Conservation (phyloP, 768 basidiomycete genomes). For the Termitomyces eurrhizus region DNA sequence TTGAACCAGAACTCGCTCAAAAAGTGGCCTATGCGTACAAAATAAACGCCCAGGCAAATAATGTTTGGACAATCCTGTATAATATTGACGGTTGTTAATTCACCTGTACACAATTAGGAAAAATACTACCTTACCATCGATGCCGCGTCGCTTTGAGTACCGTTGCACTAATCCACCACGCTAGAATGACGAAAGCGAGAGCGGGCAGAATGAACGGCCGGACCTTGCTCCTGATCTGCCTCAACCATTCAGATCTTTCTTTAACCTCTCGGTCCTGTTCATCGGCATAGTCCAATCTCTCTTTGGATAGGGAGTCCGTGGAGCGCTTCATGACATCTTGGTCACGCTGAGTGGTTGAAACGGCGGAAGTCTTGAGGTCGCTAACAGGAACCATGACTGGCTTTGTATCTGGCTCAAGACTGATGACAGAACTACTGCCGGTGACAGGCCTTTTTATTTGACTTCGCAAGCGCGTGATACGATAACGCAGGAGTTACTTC, state of each 20-base stretch:
- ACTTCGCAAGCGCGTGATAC: background rate
- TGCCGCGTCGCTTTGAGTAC: constrained; percentile 65
- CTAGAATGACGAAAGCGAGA: constrained; percentile 61
- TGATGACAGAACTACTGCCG: background rate
- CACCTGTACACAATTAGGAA: constrained; percentile 2
- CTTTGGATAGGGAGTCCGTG: constrained; percentile 19
- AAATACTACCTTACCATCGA: constrained; percentile 52
- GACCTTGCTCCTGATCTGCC: constrained; percentile 17
- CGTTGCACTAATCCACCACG: constrained; percentile 84
- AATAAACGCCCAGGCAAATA: constrained; percentile 84
- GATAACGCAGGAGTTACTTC: background rate
- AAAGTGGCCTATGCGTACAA: constrained; percentile 37
- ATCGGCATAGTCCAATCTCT: constrained; percentile 16
- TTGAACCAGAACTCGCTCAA: background rate
- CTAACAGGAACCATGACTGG: constrained; percentile 1
- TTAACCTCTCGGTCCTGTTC: constrained; percentile 10
- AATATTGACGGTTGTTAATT: constrained; percentile 4
- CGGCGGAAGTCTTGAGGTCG: constrained; percentile 10
- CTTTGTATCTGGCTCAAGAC: background rate
- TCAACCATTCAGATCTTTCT: constrained; percentile 1
- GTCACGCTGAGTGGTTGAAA: constrained; percentile 9
- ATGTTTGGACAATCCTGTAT: constrained; percentile 70
- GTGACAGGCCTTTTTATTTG: background rate
- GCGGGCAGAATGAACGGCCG: constrained; percentile 46
- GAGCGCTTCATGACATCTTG: constrained; percentile 19